Percentiles rank a stretch among this genome's conserved stretches.
phyloP scores from a whole-genome alignment of 1,284 basidiomycete species.

The Trichosporon ovoides region DNA sequence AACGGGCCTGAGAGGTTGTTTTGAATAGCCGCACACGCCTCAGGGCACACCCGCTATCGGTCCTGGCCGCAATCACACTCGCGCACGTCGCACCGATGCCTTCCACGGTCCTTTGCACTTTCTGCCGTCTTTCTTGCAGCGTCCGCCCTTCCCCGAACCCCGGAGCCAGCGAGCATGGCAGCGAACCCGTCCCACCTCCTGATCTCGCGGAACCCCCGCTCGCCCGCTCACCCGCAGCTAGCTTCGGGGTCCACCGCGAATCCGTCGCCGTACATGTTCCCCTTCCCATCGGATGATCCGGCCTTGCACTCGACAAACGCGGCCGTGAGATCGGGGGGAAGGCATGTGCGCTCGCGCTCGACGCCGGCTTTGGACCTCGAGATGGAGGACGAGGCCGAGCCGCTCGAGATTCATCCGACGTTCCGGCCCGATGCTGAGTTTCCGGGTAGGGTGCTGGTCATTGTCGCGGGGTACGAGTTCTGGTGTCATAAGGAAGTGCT shows the following conservation, averaged over 20 bases:
- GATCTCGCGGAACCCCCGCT: slow-evolving; percentile 42
- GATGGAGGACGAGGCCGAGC: slow-evolving; percentile 27
- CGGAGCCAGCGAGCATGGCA: slow-evolving; percentile 4
- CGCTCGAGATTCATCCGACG: slow-evolving; percentile 37
- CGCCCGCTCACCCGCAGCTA: slow-evolving; percentile 42
- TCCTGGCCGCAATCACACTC: too few relatives aligned
- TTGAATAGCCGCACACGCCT: too few relatives aligned
- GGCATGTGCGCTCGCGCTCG: slow-evolving; percentile 11
- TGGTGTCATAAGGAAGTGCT: slow-evolving; percentile 48
- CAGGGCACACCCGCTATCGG: neutral
- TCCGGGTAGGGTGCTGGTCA: slow-evolving; percentile 39
- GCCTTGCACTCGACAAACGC: neutral
- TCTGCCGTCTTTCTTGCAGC: neutral
- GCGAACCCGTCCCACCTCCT: slow-evolving; percentile 46
- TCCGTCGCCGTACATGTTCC: slow-evolving; percentile 17
- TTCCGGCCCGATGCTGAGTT: slow-evolving; percentile 30
- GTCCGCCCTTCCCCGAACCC: neutral
- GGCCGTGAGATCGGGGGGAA: neutral
- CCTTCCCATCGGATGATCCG: slow-evolving; percentile 4
- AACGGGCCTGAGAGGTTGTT: too few relatives aligned
- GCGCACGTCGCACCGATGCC: neutral
- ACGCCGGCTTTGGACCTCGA: slow-evolving; percentile 9
- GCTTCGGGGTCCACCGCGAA: slow-evolving; percentile 29
- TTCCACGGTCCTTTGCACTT: too few relatives aligned
- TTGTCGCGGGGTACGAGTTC: slow-evolving; percentile 40